A percentile compares a stretch with the other conserved stretches of the same genome.
Conservation (phyloP, 805 yeast genomes). For the Kluyveromyces starmeri region DNA sequence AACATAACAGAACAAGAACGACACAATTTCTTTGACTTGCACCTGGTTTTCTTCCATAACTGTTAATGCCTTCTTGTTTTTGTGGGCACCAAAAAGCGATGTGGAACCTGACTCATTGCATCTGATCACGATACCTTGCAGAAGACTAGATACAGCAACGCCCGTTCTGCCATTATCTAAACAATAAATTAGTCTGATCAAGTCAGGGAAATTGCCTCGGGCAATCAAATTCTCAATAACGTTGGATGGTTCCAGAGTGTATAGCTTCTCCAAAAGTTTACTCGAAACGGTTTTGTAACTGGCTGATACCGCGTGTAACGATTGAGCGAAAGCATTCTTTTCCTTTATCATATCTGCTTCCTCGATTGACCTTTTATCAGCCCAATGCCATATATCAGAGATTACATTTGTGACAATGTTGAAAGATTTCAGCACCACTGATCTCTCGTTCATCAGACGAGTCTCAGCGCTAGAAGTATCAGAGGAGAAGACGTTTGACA, state of each 20-base stretch:
- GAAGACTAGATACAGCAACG: slow-evolving; percentile 57
- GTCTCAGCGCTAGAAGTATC: slow-evolving; percentile 33
- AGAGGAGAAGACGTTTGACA: slow-evolving; percentile 28
- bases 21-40: slow-evolving; percentile 36
- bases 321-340: slow-evolving; percentile 16
- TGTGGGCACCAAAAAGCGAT: slow-evolving; percentile 15
- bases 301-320: slow-evolving; percentile 41
- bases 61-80: slow-evolving; percentile 5
- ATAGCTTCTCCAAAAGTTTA: slow-evolving; percentile 53
- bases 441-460: slow-evolving; percentile 35
- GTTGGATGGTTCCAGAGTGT: slow-evolving; percentile 62
- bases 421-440: slow-evolving; percentile 53
- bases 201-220: slow-evolving; percentile 19
- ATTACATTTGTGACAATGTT: slow-evolving; percentile 48
- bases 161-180: slow-evolving; percentile 80
- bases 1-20: slow-evolving; percentile 53
- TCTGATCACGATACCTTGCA: slow-evolving; percentile 32
- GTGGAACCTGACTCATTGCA: slow-evolving; percentile 16
- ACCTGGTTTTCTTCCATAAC: slow-evolving; percentile 43
- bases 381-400: slow-evolving; percentile 64
- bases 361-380: slow-evolving; percentile 14
- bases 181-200: slow-evolving; percentile 42
- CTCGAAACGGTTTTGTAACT: slow-evolving; percentile 64
- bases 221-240: slow-evolving; percentile 57
- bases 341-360: slow-evolving; percentile 3